Conservation (phyloP, 1,284 basidiomycete genomes). For the Melampsora larici-populina region DNA sequence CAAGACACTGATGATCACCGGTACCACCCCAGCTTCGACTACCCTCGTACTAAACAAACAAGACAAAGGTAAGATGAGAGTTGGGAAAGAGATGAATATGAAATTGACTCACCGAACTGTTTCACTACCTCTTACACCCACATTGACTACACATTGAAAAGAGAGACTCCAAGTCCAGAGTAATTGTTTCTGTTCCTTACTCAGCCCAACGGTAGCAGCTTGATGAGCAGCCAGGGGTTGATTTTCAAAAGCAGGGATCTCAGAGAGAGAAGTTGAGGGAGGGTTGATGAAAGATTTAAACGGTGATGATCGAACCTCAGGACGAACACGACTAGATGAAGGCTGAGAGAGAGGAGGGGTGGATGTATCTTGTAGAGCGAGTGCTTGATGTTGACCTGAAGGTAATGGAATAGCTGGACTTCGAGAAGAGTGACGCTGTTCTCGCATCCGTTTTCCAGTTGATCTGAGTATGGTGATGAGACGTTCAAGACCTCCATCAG, state of each 20-base stretch:
- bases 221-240: slow-evolving; percentile 60
- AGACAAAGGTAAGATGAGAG: neutral
- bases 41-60: slow-evolving; percentile 75
- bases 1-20: slow-evolving; percentile 88
- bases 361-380: neutral
- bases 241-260: slow-evolving; percentile 55
- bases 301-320: slow-evolving; percentile 7
- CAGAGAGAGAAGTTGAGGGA: slow-evolving; percentile 66
- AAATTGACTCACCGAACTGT: slow-evolving; percentile 53
- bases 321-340: neutral
- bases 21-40: slow-evolving; percentile 91
- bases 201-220: slow-evolving; percentile 59
- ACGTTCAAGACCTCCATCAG: slow-evolving; percentile 93
- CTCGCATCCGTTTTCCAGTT: slow-evolving; percentile 45
- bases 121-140: slow-evolving; percentile 94
- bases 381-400: neutral
- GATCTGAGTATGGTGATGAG: slow-evolving; percentile 71
- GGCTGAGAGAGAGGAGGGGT: neutral
- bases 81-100: neutral
- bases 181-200: slow-evolving; percentile 44
- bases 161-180: slow-evolving; percentile 70
- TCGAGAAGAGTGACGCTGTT: slow-evolving; percentile 37
- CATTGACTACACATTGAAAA: slow-evolving; percentile 96
- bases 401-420: neutral
- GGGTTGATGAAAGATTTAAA: slow-evolving; percentile 53